Percentiles rank a stretch among this genome's conserved stretches.
phyloP scores from a whole-genome alignment of 257 asterid species.

The Ocimum tenuiflorum region DNA sequence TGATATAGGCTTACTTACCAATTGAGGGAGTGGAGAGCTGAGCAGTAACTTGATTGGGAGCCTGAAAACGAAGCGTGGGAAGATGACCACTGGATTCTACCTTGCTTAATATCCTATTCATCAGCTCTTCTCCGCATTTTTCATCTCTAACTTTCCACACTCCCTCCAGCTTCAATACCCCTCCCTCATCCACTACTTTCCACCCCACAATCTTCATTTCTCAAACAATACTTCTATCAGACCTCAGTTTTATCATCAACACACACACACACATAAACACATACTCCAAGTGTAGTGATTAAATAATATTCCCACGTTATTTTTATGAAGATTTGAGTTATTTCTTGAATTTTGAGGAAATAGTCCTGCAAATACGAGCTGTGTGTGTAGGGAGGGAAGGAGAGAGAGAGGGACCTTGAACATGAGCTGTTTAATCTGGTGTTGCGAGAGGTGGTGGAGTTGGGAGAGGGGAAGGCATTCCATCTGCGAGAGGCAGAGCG shows the following conservation, averaged over 20 bases:
- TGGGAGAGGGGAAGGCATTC: constrained; percentile 37
- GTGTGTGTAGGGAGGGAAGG: not conserved
- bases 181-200: constrained; percentile 54
- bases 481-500: constrained; percentile 56
- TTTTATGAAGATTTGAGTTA: no score
- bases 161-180: constrained; percentile 46
- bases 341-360: no score
- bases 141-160: constrained; percentile 74
- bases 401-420: constrained; percentile 38
- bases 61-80: constrained; percentile 49
- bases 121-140: constrained; percentile 57
- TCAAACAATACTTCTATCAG: not conserved
- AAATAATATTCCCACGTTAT: no score
- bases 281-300: no score
- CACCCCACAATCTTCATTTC: constrained; percentile 66
- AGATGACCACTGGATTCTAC: constrained; percentile 56
- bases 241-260: no score
- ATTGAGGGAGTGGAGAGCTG: constrained; percentile 60
- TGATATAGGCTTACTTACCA: constrained; percentile 28
- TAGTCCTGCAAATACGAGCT: no score
- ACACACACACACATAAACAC: no score
- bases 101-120: constrained; percentile 43
- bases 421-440: constrained; percentile 44
- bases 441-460: constrained; percentile 37
- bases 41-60: constrained; percentile 67